These are phyloP conservation scores for Albatrellus ellisii DNA, from an alignment of 768 basidiomycete genomes.

Conservation along the genomic window DNA sequence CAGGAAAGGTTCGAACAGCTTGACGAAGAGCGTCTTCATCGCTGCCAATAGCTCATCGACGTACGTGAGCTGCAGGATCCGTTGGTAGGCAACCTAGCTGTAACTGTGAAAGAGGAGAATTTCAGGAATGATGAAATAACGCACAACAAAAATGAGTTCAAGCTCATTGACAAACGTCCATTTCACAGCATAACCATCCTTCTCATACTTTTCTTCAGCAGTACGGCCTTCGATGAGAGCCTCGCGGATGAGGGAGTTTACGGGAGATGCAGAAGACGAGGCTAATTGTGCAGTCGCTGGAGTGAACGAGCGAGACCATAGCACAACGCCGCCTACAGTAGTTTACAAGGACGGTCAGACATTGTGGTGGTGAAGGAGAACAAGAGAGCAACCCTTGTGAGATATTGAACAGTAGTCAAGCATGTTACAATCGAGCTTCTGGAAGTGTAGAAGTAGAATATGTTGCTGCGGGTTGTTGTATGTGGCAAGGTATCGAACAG, in stretches of 20 bases:
- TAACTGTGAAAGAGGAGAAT: constrained; percentile 1
- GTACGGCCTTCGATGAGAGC: constrained; percentile 86
- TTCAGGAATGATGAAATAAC: constrained; percentile 18
- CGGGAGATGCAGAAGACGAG: constrained; percentile 62
- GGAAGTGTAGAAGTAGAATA: no score
- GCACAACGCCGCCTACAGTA: constrained; percentile 68
- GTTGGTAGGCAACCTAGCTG: constrained; percentile 84
- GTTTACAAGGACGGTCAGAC: no score
- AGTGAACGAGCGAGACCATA: constrained; percentile 94
- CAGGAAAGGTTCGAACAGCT: constrained; percentile 77
- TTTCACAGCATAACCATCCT: constrained; percentile 86
- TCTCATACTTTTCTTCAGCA: constrained; percentile 77
- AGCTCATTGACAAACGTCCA: constrained; percentile 95
- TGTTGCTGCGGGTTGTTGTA: no score
- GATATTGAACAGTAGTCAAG: constrained; percentile 94
- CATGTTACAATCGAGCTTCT: no score
- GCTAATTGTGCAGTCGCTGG: constrained; percentile 65
- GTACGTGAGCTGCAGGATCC: constrained; percentile 89
- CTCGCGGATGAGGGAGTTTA: constrained; percentile 81
- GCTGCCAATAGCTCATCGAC: constrained; percentile 77
- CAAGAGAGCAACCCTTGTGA: constrained; percentile 53
- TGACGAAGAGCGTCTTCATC: constrained; percentile 75
- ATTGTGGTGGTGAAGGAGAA: constrained; percentile 7
- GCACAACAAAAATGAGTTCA: constrained; percentile 91
- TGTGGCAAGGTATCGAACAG: no score